Evolutionary conservation across 2,329 filamentous ascomycete genomes (phyloP).

Genomic region (Bertia moriformis): DNA sequence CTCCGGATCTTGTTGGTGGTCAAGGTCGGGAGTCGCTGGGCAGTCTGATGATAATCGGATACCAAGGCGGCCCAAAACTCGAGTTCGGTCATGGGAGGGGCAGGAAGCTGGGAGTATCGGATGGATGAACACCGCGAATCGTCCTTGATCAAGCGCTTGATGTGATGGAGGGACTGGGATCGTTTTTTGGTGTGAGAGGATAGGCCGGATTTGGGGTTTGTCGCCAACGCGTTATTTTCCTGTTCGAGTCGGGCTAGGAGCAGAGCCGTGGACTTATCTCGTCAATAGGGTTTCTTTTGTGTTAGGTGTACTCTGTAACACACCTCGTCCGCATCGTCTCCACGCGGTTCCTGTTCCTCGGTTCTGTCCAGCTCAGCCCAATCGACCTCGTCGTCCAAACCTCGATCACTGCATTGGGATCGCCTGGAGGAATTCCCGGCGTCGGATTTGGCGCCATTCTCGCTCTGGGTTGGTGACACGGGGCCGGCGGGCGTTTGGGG

Average conservation of each 20-base stretch:
- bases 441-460: not conserved
- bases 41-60: conserved; percentile 85
- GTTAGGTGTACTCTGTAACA: conserved; percentile 16
- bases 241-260: conserved; percentile 83
- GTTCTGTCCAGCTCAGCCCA: conserved; percentile 77
- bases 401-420: not conserved
- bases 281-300: conserved; percentile 3
- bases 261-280: conserved; percentile 62
- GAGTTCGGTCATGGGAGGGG: conserved; percentile 88
- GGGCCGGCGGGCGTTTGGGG: not conserved
- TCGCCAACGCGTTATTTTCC: conserved; percentile 83
- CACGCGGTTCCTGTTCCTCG: conserved; percentile 65
- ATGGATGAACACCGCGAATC: conserved; percentile 61
- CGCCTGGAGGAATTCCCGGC: not conserved
- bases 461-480: not conserved
- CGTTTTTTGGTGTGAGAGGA: conserved; percentile 31
- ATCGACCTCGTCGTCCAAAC: conserved; percentile 43
- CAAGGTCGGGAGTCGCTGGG: conserved; percentile 74
- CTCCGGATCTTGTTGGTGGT: conserved; percentile 89
- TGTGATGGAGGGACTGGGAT: conserved; percentile 65
- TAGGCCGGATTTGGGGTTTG: conserved; percentile 68
- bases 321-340: conserved; percentile 67
- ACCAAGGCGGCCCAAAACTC: conserved; percentile 95
- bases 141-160: conserved; percentile 71
- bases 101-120: conserved; percentile 73